These are phyloP conservation scores for Zalerion maritima DNA, from an alignment of 495 filamentous ascomycete species.

Conservation along the genomic window DNA sequence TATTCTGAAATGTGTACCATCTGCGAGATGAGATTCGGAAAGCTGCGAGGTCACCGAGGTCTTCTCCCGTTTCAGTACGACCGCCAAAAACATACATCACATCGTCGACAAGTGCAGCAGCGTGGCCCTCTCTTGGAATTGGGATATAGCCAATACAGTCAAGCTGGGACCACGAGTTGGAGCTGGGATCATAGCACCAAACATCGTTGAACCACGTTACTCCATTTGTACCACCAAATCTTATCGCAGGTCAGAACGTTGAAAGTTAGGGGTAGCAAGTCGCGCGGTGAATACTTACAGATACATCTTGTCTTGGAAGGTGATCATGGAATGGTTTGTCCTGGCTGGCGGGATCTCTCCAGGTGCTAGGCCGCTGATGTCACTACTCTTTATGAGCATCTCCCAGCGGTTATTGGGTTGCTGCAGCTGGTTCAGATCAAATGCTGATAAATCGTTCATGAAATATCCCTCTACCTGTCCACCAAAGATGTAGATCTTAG, in stretches of 20 bases:
- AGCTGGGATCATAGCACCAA: slow-evolving; percentile 80
- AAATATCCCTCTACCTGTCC: slow-evolving; percentile 96
- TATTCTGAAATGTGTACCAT: slow-evolving; percentile 99
- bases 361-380: slow-evolving; percentile 47
- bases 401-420: slow-evolving; percentile 86
- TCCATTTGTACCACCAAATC: slow-evolving; percentile 93
- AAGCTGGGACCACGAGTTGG: slow-evolving; percentile 69
- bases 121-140: slow-evolving; percentile 83
- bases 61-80: slow-evolving; percentile 80
- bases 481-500: slow-evolving; percentile 93
- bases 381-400: slow-evolving; percentile 62
- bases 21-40: slow-evolving; percentile 83
- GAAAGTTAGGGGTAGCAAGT: neutral
- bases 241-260: slow-evolving; percentile 22
- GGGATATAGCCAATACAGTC: slow-evolving; percentile 98
- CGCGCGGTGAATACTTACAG: slow-evolving; percentile 45
- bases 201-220: slow-evolving; percentile 97
- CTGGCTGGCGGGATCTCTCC: slow-evolving; percentile 73
- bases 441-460: slow-evolving; percentile 95
- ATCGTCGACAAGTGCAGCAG: slow-evolving; percentile 81
- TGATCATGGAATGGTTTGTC: slow-evolving; percentile 89
- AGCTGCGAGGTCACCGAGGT: slow-evolving; percentile 86
- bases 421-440: slow-evolving; percentile 89
- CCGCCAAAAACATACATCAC: slow-evolving; percentile 99
- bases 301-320: slow-evolving; percentile 85